These are phyloP conservation scores for Sequoia sempervirens DNA, from an alignment of 75 land plant species.

Conservation along the genomic window DNA sequence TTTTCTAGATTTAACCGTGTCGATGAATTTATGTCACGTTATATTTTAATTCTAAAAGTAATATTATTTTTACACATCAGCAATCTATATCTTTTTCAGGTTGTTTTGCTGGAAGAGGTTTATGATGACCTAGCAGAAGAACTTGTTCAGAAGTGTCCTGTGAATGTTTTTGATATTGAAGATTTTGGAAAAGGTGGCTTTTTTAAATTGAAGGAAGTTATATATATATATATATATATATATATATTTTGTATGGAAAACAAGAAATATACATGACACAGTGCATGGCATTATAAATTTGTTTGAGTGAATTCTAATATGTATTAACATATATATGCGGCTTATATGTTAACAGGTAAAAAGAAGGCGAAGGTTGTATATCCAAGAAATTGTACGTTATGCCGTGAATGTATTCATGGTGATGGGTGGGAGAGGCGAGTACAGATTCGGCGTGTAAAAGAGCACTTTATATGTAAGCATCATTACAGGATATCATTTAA, in stretches of 20 bases:
- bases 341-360: slow-evolving; percentile 30
- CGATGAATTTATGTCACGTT: not conserved
- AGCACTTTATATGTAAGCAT: slow-evolving; percentile 91
- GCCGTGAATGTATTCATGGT: slow-evolving; percentile 83
- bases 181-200: slow-evolving; percentile 59
- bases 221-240: too few species aligned
- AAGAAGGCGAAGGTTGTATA: slow-evolving; percentile 63
- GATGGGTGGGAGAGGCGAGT: slow-evolving; percentile 63
- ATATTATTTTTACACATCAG: not conserved
- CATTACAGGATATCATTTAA: too few species aligned
- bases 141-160: slow-evolving; percentile 81
- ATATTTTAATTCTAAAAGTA: not conserved
- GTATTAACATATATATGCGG: not conserved
- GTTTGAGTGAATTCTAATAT: not conserved
- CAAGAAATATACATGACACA: not conserved
- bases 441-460: slow-evolving; percentile 63
- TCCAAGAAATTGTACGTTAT: slow-evolving; percentile 81
- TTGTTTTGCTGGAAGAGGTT: slow-evolving; percentile 71
- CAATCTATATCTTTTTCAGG: slow-evolving; percentile 28
- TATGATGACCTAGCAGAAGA: slow-evolving; percentile 65
- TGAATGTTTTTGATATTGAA: slow-evolving; percentile 93
- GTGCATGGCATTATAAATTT: not conserved
- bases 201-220: not conserved
- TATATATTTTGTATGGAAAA: not conserved
- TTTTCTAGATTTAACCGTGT: not conserved